These are phyloP conservation scores for Torulaspora gathmanii DNA, from an alignment of 805 yeast species.

Conservation along the genomic window DNA sequence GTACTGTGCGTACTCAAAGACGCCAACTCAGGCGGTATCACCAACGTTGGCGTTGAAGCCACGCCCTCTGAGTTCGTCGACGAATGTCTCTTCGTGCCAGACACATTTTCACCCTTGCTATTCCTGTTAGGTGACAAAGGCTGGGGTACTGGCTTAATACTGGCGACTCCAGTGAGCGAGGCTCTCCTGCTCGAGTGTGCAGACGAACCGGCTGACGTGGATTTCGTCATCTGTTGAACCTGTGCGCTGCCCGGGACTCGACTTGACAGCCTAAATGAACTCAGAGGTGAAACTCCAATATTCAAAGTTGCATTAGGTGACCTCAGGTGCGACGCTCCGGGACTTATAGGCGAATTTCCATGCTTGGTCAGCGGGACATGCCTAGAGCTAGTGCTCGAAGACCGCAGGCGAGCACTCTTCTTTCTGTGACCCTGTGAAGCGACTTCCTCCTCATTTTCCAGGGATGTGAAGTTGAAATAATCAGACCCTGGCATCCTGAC, in stretches of 20 bases:
- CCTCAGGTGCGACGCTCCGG: constrained; percentile 9
- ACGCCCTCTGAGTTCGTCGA: constrained; percentile 12
- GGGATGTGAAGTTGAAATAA: constrained; percentile 10
- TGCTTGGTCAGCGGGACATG: constrained; percentile 8
- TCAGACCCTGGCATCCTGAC: constrained; percentile 13
- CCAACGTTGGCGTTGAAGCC: constrained; percentile 22
- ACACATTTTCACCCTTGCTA: constrained; percentile 7
- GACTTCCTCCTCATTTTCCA: constrained; percentile 10
- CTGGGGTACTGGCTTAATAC: constrained; percentile 4
- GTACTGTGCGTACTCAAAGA: constrained; percentile 25
- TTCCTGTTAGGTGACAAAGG: constrained; percentile 12
- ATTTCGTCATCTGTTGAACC: constrained; percentile 6
- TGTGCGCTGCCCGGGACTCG: constrained; percentile 10
- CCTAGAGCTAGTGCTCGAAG: constrained; percentile 13
- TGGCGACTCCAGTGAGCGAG: constrained; percentile 15
- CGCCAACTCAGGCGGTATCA: constrained; percentile 28
- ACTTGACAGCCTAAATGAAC: constrained; percentile 11
- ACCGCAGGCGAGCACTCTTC: constrained; percentile 10
- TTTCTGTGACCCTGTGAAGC: constrained; percentile 7
- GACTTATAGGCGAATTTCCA: constrained; percentile 7
- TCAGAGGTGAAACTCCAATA: constrained; percentile 10
- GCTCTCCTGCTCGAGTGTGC: constrained; percentile 23
- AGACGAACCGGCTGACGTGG: constrained; percentile 16
- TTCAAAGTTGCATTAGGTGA: constrained; percentile 13
- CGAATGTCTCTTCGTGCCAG: constrained; percentile 10